A percentile compares a stretch with the other conserved stretches of the same genome.
phyloP scores from a whole-genome alignment of 177 flowering plant species.

The Vitis hybrid region DNA sequence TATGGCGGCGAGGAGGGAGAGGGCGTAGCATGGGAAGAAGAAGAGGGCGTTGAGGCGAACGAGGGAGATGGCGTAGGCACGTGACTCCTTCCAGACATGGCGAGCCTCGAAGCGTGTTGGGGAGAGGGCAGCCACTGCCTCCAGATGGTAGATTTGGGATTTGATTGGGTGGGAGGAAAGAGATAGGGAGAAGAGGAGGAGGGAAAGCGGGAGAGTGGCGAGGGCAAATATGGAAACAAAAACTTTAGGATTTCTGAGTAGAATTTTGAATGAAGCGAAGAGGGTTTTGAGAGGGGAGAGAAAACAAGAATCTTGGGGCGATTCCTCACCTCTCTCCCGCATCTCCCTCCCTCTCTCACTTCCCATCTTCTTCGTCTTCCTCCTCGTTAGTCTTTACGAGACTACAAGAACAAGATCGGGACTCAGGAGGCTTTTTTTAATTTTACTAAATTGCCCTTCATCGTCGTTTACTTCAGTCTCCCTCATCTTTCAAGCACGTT shows the following conservation, averaged over 20 bases:
- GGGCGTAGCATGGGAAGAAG: constrained; percentile 31
- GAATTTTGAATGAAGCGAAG: constrained; percentile 16
- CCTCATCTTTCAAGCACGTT: no score
- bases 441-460: no score
- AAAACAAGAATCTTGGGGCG: no score
- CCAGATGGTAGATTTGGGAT: constrained; percentile 32
- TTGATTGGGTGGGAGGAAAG: constrained; percentile 27
- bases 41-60: constrained; percentile 28
- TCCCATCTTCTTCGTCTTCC: no score
- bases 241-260: constrained; percentile 24
- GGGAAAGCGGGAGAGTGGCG: constrained; percentile 46
- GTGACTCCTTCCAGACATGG: constrained; percentile 38
- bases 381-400: no score
- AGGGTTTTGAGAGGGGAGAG: constrained; percentile 14
- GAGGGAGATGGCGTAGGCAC: constrained; percentile 31
- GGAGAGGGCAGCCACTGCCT: constrained; percentile 27
- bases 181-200: constrained; percentile 34
- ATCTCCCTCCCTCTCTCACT: no score
- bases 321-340: no score
- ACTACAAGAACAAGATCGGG: no score
- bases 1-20: constrained; percentile 45
- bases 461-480: no score
- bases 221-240: constrained; percentile 24
- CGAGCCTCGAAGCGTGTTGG: constrained; percentile 39
- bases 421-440: no score